These are phyloP conservation scores for Marasmius fiardii DNA, from an alignment of 1,284 basidiomycete species.

Conservation along the genomic window DNA sequence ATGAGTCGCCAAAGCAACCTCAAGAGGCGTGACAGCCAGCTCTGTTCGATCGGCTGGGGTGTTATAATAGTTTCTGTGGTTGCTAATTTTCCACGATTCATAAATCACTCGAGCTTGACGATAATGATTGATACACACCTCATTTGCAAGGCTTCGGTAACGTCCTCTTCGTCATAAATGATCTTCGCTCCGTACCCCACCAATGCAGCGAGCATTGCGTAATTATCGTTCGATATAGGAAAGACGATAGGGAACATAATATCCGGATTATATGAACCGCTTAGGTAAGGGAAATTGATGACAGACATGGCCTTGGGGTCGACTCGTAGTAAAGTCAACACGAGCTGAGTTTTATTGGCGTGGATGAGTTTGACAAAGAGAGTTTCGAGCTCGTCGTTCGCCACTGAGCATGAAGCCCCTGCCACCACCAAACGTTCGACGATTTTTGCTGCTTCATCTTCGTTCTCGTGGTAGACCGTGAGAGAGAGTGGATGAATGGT, in stretches of 20 bases:
- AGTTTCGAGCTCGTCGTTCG: not conserved
- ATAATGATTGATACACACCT: conserved; percentile 13
- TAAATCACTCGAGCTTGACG: not conserved
- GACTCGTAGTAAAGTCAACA: not conserved
- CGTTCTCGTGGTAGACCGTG: conserved; percentile 43
- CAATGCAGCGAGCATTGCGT: conserved; percentile 35
- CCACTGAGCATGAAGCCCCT: not conserved
- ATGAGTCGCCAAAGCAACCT: conserved; percentile 33
- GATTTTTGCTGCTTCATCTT: conserved; percentile 26
- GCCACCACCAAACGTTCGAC: not conserved
- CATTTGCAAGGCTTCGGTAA: conserved; percentile 21
- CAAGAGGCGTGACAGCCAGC: conserved; percentile 32
- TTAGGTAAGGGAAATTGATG: conserved; percentile 37
- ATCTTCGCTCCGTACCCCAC: conserved; percentile 40
- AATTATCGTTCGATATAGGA: conserved; percentile 30
- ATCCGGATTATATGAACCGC: conserved; percentile 17
- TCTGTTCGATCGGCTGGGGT: conserved; percentile 22
- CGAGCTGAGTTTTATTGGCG: not conserved
- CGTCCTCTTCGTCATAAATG: conserved; percentile 27
- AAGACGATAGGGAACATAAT: conserved; percentile 33
- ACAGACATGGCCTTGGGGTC: conserved; percentile 28
- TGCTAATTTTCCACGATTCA: not conserved
- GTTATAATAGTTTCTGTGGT: conserved; percentile 7
- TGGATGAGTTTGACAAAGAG: not conserved
- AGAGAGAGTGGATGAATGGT: conserved; percentile 46